phyloP scores from a whole-genome alignment of 805 yeast genomes.

The Yarrowia sp. region DNA sequence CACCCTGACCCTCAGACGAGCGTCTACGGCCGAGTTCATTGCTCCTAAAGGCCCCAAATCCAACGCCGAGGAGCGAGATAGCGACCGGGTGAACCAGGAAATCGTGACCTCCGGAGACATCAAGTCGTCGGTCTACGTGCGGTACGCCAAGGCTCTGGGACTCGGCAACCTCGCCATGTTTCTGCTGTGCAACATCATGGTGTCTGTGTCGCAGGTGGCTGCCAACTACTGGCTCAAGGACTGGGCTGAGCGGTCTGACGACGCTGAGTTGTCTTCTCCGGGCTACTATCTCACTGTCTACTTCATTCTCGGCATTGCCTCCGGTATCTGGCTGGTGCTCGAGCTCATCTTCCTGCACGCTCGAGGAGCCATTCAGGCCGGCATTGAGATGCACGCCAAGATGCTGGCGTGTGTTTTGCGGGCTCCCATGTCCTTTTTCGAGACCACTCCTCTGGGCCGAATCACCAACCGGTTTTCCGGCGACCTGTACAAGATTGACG shows the following conservation, averaged over 20 bases:
- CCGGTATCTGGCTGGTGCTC: slow-evolving; percentile 56
- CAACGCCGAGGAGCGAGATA: slow-evolving; percentile 8
- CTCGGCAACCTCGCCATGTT: slow-evolving; percentile 52
- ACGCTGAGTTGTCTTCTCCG: slow-evolving; percentile 66
- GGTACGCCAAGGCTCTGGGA: slow-evolving; percentile 78
- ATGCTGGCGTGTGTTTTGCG: slow-evolving; percentile 78
- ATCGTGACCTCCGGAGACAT: slow-evolving; percentile 26
- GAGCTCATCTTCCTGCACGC: slow-evolving; percentile 70
- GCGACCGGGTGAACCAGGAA: slow-evolving; percentile 25
- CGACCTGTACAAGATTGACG: slow-evolving; percentile 89
- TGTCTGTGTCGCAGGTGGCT: slow-evolving; percentile 65
- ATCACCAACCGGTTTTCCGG: slow-evolving; percentile 87
- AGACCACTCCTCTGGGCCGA: slow-evolving; percentile 94
- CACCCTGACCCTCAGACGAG: slow-evolving; percentile 18
- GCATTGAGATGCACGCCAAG: slow-evolving; percentile 61
- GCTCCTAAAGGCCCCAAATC: slow-evolving; percentile 25
- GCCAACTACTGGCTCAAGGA: slow-evolving; percentile 85
- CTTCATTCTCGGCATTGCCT: slow-evolving; percentile 62
- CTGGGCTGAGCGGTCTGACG: slow-evolving; percentile 79
- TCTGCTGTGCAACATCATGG: slow-evolving; percentile 44
- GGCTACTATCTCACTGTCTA: slow-evolving; percentile 72
- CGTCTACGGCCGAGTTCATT: slow-evolving; percentile 10
- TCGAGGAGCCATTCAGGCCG: slow-evolving; percentile 44
- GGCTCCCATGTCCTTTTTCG: slow-evolving; percentile 95
- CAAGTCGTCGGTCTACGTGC: slow-evolving; percentile 74